A percentile compares a stretch with the other conserved stretches of the same genome.
Evolutionary conservation across 2,329 filamentous ascomycete genomes (phyloP).

Genomic region (Talaromyces sp.): DNA sequence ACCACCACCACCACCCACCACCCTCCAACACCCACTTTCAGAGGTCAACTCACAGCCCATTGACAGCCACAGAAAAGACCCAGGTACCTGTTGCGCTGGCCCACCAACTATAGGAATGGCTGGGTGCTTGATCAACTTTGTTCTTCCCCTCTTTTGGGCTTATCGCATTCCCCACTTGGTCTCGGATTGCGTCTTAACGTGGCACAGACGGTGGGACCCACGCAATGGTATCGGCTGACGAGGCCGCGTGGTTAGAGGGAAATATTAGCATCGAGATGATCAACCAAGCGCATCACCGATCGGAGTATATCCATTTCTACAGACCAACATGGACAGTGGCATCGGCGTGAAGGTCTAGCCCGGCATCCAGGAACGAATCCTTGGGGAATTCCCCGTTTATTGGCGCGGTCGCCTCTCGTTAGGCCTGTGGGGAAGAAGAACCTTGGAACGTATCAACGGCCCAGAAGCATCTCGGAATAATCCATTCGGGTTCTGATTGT

Average conservation of each 20-base stretch:
- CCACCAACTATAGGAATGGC: too few relatives aligned
- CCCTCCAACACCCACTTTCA: neutral
- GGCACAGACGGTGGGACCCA: constrained; percentile 9
- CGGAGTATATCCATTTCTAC: too few relatives aligned
- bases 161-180: neutral
- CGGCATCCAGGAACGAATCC: neutral
- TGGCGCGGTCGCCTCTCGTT: neutral
- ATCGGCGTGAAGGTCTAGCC: neutral
- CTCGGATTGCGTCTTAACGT: constrained; percentile 2
- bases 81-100: too few relatives aligned
- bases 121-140: too few relatives aligned
- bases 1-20: neutral
- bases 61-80: too few relatives aligned
- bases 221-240: constrained; percentile 3
- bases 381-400: too few relatives aligned
- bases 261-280: too few relatives aligned
- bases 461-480: neutral
- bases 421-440: neutral
- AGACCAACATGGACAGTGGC: neutral
- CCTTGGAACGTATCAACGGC: neutral
- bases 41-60: too few relatives aligned
- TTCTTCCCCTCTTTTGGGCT: neutral
- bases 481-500: neutral
- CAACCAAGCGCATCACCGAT: too few relatives aligned
- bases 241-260: neutral